These are phyloP conservation scores for Kwoniella shandongensis DNA, from an alignment of 768 basidiomycete genomes.

Conservation along the genomic window DNA sequence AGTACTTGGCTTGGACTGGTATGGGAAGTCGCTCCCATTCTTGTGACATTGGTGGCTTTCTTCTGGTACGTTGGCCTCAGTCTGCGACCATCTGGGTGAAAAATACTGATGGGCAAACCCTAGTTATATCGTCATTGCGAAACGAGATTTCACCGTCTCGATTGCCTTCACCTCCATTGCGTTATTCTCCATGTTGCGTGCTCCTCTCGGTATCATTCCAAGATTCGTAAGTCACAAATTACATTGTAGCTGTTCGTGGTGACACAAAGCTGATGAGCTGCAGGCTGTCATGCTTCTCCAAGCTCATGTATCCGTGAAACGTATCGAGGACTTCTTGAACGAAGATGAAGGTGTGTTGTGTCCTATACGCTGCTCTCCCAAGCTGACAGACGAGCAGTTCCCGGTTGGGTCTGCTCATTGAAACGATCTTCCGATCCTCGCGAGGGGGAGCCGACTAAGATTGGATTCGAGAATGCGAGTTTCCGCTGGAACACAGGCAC, in stretches of 20 bases:
- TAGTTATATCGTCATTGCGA: slow-evolving; percentile 71
- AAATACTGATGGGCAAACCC: slow-evolving; percentile 48
- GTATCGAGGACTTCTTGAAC: slow-evolving; percentile 66
- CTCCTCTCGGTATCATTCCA: slow-evolving; percentile 76
- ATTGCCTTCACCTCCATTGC: slow-evolving; percentile 86
- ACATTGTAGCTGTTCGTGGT: not conserved
- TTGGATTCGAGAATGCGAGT: slow-evolving; percentile 64
- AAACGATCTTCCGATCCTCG: slow-evolving; percentile 55
- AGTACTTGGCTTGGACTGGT: slow-evolving; percentile 68
- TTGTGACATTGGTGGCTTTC: slow-evolving; percentile 79
- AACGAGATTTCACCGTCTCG: slow-evolving; percentile 71
- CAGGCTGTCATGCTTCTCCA: slow-evolving; percentile 66
- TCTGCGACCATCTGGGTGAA: not conserved
- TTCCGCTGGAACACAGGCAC: slow-evolving; percentile 63
- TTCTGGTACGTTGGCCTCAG: slow-evolving; percentile 50
- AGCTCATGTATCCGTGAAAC: slow-evolving; percentile 66
- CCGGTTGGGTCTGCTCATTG: slow-evolving; percentile 66
- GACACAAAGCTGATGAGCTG: not conserved
- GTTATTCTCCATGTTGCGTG: slow-evolving; percentile 74
- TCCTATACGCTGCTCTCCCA: not conserved
- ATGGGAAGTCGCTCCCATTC: slow-evolving; percentile 74
- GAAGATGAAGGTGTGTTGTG: slow-evolving; percentile 61
- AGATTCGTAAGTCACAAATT: slow-evolving; percentile 47
- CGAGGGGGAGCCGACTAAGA: slow-evolving; percentile 45
- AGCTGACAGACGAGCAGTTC: slow-evolving; percentile 54